Base-by-base conservation (phyloP, 108 stramenopile species). In the Skeletonema grethae region DNA sequence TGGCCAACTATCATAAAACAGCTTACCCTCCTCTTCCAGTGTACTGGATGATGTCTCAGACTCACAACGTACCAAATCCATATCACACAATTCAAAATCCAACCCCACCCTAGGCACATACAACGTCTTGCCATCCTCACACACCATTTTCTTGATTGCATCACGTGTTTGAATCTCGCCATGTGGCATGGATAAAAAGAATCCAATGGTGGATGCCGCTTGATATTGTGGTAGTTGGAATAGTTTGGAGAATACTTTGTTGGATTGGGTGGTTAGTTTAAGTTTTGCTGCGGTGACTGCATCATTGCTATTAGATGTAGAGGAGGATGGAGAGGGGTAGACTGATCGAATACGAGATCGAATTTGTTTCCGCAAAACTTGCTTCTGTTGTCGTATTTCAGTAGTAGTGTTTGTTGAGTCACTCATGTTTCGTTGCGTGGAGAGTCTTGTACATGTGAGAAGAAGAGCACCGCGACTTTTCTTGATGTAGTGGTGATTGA, bases 71-170 rank as follows among this genome's bases (percentile, higher is more conserved):
- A 91, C 46, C 63, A 96, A 75, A 67, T 96, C 95, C 95, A 96
- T 96, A 41, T 94, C 88, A 55, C 78, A 76, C 25, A 84, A 65
- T 73, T 94, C 95, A 84, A 96, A 96, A 57, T 94, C 85, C 63
- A 86, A 69, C n/a, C 95, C 95, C 10, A 94, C 92, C 56, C 90
- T 69, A 20, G 95, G 95, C 9, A 96, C 90, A 79, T 91, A 96
- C 34, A 96, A 48, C 1, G 65, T 65, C 48, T 93, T 96, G 13
- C 79, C 81, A 35, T 85, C 64, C 64, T 82, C 25, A 12, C 25
- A 4, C 3, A 76, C 61, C 15, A 79, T 79, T 35, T 35, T 16
- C 15, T 60, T 55, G 20, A 88, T 70, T 8, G 87, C 86, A 63
- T 85, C 61, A 12, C 81, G 48, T 10, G 95, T 96, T 69, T 86